A percentile compares a stretch with the other conserved stretches of the same genome.
Conservation (phyloP, 176 grass and related monocot genomes). For the Areca catechu region DNA sequence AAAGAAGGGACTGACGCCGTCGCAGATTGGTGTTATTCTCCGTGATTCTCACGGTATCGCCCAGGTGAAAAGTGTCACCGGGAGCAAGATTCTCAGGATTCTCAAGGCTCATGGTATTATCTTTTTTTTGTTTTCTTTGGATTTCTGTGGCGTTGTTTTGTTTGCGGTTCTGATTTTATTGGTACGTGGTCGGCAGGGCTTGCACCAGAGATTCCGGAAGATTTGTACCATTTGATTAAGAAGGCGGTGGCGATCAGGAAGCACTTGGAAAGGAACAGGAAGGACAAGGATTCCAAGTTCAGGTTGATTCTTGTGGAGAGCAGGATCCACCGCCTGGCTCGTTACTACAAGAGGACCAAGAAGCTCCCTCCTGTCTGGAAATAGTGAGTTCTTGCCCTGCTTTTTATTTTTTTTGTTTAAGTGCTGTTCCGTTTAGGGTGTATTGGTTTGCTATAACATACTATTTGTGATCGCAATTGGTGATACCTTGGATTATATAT, state of each 20-base stretch:
- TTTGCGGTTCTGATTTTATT: background rate
- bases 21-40: no score
- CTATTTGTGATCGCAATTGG: no score
- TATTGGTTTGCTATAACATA: no score
- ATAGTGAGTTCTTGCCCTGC: constrained; percentile 41
- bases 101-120: constrained; percentile 67
- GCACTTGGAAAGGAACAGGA: constrained; percentile 93
- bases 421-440: background rate
- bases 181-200: constrained; percentile 16
- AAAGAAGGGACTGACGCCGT: no score
- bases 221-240: constrained; percentile 85
- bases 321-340: constrained; percentile 86
- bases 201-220: constrained; percentile 78
- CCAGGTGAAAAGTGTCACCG: no score
- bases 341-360: constrained; percentile 97
- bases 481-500: no score
- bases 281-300: constrained; percentile 94
- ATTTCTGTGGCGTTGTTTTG: background rate
- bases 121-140: background rate
- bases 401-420: no score
- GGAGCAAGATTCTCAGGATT: constrained; percentile 90
- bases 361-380: constrained; percentile 91
- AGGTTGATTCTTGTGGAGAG: constrained; percentile 88
- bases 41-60: no score
- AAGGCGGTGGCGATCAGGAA: constrained; percentile 90